Percentiles rank a stretch among this genome's conserved stretches.
These are phyloP conservation scores for Melastoma candidum DNA, from an alignment of 441 rosid genomes.

Conservation along the genomic window DNA sequence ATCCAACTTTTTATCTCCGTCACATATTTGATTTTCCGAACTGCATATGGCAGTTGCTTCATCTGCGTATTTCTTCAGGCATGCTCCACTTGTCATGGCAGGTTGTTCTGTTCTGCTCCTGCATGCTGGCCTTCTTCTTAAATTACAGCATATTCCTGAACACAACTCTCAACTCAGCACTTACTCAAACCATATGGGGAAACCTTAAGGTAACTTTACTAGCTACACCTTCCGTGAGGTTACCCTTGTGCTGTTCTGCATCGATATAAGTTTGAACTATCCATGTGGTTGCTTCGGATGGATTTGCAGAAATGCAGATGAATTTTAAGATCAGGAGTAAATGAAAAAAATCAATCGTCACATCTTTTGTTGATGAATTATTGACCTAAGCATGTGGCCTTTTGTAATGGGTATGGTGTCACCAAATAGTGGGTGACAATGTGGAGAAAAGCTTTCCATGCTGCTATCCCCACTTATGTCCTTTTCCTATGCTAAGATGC, in stretches of 20 bases:
- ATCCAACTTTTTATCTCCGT: not conserved
- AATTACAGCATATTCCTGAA: slow-evolving; percentile 90
- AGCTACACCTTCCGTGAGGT: not conserved
- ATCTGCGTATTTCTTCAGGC: not conserved
- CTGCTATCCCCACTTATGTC: no score
- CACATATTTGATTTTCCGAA: not conserved
- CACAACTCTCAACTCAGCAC: slow-evolving; percentile 93
- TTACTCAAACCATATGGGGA: slow-evolving; percentile 92
- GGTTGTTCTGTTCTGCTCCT: slow-evolving; percentile 71
- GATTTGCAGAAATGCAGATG: no score
- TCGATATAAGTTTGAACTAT: not conserved
- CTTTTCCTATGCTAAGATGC: no score
- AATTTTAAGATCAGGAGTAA: no score
- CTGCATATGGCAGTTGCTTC: no score
- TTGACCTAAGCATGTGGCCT: no score
- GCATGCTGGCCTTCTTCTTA: slow-evolving; percentile 84
- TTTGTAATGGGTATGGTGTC: no score
- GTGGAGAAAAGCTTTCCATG: no score
- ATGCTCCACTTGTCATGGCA: slow-evolving; percentile 22
- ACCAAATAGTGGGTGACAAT: no score
- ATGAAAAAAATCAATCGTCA: no score
- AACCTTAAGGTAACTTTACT: slow-evolving; percentile 64
- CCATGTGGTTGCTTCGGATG: not conserved
- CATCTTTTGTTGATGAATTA: no score
- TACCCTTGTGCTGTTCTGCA: not conserved